Conservation (phyloP, 306 rosid species). For the Biancaea sappan region DNA sequence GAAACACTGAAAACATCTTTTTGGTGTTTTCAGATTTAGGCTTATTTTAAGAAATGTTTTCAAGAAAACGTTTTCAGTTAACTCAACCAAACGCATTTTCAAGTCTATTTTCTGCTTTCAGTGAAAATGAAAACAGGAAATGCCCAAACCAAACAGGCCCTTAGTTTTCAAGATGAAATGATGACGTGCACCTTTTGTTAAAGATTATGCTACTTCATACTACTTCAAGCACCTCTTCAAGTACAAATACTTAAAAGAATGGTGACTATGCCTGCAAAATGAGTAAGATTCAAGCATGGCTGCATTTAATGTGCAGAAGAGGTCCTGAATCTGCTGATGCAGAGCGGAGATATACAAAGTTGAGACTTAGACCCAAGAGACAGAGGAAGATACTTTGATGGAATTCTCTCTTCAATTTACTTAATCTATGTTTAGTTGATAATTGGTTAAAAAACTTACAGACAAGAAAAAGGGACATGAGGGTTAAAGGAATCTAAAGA, state of each 20-base stretch:
- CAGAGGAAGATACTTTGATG: neutral
- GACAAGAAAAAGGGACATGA: too few species aligned
- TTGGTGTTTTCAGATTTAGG: too few species aligned
- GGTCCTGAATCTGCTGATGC: neutral
- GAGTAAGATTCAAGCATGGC: neutral
- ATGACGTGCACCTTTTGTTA: neutral
- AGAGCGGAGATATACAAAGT: neutral
- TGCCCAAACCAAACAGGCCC: too few species aligned
- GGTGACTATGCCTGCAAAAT: neutral
- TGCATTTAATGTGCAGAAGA: neutral
- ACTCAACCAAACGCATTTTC: too few species aligned
- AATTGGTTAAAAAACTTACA: too few species aligned
- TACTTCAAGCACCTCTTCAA: neutral
- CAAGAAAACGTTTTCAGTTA: too few species aligned
- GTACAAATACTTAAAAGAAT: neutral
- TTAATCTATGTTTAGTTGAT: neutral
- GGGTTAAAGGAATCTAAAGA: too few species aligned
- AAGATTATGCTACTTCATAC: neutral
- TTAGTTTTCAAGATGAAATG: conserved; percentile 1
- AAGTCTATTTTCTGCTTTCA: too few species aligned
- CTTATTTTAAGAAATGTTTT: too few species aligned
- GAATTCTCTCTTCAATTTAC: neutral
- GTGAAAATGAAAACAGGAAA: too few species aligned
- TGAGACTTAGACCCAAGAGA: conserved; percentile 8
- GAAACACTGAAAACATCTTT: too few species aligned